Conservation (phyloP, 768 basidiomycete genomes). For the Mycena vulgaris region DNA sequence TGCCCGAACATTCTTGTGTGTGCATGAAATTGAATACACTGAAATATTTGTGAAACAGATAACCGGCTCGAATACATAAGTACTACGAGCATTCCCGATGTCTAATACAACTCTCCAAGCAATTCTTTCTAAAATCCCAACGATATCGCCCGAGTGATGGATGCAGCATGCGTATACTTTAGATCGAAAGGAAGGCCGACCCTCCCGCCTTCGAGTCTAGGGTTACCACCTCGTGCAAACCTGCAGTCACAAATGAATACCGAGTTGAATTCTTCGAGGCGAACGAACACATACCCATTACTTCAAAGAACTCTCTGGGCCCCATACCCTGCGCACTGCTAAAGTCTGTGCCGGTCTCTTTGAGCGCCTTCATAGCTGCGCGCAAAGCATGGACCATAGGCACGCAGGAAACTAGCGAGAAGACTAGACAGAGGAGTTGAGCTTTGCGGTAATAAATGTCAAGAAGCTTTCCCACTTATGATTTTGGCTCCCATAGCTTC, state of each 20-base stretch:
- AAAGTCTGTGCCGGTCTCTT: conserved; percentile 86
- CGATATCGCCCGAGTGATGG: too few relatives aligned
- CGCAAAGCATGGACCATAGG: conserved; percentile 85
- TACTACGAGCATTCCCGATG: too few relatives aligned
- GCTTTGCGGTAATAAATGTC: not conserved
- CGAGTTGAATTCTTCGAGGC: not conserved
- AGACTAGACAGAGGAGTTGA: conserved; percentile 61
- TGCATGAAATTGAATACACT: too few relatives aligned
- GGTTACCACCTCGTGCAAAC: conserved; percentile 14
- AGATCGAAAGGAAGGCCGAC: conserved; percentile 28
- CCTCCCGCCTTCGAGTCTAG: conserved; percentile 36
- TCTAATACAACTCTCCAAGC: too few relatives aligned
- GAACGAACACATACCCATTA: conserved; percentile 68
- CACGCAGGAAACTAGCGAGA: conserved; percentile 83
- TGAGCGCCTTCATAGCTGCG: conserved; percentile 81
- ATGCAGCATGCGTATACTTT: too few relatives aligned
- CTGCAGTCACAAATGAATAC: conserved; percentile 1
- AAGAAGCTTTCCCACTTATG: conserved; percentile 67
- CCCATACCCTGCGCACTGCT: conserved; percentile 75
- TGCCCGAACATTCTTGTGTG: too few relatives aligned
- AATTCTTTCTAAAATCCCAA: not conserved
- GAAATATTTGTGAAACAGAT: too few relatives aligned
- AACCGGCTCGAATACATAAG: too few relatives aligned
- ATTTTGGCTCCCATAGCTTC: conserved; percentile 82
- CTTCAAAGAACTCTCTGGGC: conserved; percentile 83